Evolutionary conservation across 495 filamentous ascomycete genomes (phyloP), one percentile per base, ranked within the genome.

Genomic region (Talaromyces borbonicus): DNA sequence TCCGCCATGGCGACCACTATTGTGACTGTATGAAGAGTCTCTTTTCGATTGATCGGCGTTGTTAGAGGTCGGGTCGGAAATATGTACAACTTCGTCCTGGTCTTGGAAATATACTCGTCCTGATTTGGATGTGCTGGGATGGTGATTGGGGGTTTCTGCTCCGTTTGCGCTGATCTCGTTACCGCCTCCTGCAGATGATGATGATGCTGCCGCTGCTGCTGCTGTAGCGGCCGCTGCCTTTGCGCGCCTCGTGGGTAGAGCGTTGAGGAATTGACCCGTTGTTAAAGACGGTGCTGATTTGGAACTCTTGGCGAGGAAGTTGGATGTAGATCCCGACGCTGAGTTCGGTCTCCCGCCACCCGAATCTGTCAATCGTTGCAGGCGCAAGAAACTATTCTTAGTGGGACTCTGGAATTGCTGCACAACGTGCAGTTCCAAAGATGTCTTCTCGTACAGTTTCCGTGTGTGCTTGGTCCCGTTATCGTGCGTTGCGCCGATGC

Each of bases 351-450:
- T 32, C 18, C 58, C 60, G n/a, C n/a, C n/a, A 20, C 49, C 31
- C 24, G 53, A 53, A 30, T 59, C 56, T 22, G 58, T 27, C 5
- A 69, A 41, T 11, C 49, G 32, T 22, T 57, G 57, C 18, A 72
- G 49, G 12, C 68, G 63, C 15, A 49, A 49, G 53, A 72, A 70
- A 44, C 68, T 72, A 42, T 68, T 59, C 5, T 55, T 61, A 4
- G 61, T 65, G 6, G 68, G 68, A 12, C 62, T 65, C 49, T 69
- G 68, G 43, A 72, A 72, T 11, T 65, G 56, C 36, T 61, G 62
- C 9, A 69, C 68, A 20, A 70, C 68, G 18, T 58, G 63, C 18
- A 72, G 46, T 47, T 72, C 68, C 14, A 66, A 44, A 11, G 68
- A 54, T 0, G 58, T 63, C 48, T 69, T 72, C 48, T 72, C 68